These are phyloP conservation scores for Lotmaria passim DNA, from an alignment of 208 protist genomes.

Conservation along the genomic window DNA sequence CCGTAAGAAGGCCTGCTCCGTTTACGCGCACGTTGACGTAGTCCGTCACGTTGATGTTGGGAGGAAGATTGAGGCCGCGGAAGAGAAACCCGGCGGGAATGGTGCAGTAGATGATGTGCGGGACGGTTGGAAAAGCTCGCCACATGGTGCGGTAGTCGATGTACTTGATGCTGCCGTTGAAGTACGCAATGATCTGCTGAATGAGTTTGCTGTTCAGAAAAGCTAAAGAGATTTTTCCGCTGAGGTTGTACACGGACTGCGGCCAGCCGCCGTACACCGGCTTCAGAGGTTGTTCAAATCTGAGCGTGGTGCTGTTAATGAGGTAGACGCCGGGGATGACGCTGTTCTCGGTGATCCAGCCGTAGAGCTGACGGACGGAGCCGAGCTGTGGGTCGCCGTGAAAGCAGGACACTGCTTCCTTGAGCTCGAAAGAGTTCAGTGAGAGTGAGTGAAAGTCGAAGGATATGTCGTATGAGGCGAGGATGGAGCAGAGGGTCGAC, in stretches of 20 bases:
- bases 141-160: conserved; percentile 11
- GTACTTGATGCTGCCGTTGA: neutral
- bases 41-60: neutral
- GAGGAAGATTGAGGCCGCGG: neutral
- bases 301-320: conserved; percentile 11
- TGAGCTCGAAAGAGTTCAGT: neutral
- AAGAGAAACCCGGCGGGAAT: neutral
- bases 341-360: conserved; percentile 17
- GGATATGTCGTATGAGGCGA: neutral
- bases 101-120: conserved; percentile 13
- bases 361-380: neutral
- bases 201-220: neutral
- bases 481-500: conserved; percentile 5
- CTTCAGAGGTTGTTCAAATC: conserved; percentile 2
- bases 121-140: neutral
- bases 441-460: neutral
- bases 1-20: neutral
- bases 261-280: conserved; percentile 8
- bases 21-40: conserved; percentile 6
- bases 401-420: conserved; percentile 1
- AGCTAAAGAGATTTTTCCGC: too few species aligned
- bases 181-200: neutral
- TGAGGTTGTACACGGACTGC: neutral
- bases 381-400: neutral
- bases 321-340: conserved; percentile 16